phyloP scores from a whole-genome alignment of 768 basidiomycete species.

The Galerina sulciceps region DNA sequence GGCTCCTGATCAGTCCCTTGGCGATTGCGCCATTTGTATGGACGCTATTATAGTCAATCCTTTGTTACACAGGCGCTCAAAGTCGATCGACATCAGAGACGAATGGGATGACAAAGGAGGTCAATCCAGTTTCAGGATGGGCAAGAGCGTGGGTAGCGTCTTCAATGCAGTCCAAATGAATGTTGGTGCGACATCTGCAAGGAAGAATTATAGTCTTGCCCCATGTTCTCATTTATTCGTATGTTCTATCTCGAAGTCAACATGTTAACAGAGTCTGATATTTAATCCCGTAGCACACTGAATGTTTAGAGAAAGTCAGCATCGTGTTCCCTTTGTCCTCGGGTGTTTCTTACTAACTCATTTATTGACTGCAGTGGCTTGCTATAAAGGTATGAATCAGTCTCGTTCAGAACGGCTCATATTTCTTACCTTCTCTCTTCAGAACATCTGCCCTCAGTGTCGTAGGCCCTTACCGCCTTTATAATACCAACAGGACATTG shows the following conservation, averaged over 20 bases:
- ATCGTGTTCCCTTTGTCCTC: neutral
- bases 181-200: slow-evolving; percentile 45
- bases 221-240: slow-evolving; percentile 92
- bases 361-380: slow-evolving; percentile 55
- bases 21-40: slow-evolving; percentile 95
- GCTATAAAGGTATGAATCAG: slow-evolving; percentile 64
- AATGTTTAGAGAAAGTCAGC: slow-evolving; percentile 79
- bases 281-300: slow-evolving; percentile 65
- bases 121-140: slow-evolving; percentile 19
- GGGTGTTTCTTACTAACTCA: slow-evolving; percentile 14
- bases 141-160: slow-evolving; percentile 35
- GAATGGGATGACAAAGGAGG: slow-evolving; percentile 24
- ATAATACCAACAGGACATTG: slow-evolving; percentile 33
- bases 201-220: slow-evolving; percentile 81
- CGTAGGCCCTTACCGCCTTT: slow-evolving; percentile 83
- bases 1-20: slow-evolving; percentile 74
- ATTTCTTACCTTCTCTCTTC: neutral
- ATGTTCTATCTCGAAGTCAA: slow-evolving; percentile 32
- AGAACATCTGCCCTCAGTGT: slow-evolving; percentile 95
- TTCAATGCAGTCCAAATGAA: slow-evolving; percentile 48
- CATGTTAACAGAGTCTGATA: neutral
- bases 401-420: neutral
- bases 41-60: slow-evolving; percentile 72
- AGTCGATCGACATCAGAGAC: slow-evolving; percentile 39
- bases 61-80: slow-evolving; percentile 34